Conservation (phyloP, 257 asterid genomes). For the Oldenlandia corymbosa region DNA sequence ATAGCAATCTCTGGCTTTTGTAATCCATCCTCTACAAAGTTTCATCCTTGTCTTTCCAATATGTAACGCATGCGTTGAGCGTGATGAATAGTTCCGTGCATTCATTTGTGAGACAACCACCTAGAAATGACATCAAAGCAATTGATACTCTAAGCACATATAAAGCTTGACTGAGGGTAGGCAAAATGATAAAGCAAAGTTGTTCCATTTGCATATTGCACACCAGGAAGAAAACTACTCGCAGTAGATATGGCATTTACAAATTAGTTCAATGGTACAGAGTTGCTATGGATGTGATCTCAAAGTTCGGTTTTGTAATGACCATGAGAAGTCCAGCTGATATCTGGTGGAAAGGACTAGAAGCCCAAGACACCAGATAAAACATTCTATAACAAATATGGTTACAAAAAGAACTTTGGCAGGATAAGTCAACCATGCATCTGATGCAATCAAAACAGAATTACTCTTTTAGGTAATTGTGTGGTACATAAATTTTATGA, state of each 20-base stretch:
- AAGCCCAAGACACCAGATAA: background rate
- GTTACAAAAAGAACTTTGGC: background rate
- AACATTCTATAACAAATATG: background rate
- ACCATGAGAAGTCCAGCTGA: background rate
- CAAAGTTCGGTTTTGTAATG: background rate
- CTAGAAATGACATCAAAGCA: slow-evolving; percentile 30
- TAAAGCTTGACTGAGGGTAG: too few relatives aligned
- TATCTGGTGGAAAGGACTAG: background rate
- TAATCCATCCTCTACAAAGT: slow-evolving; percentile 96
- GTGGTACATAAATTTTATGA: background rate
- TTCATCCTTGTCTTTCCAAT: slow-evolving; percentile 88
- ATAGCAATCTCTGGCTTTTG: slow-evolving; percentile 91
- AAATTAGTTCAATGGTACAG: too few relatives aligned
- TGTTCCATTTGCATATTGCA: too few relatives aligned
- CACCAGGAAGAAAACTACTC: too few relatives aligned
- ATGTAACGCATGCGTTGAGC: slow-evolving; percentile 68
- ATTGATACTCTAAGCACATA: background rate
- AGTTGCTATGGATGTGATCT: too few relatives aligned
- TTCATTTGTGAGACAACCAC: slow-evolving; percentile 94
- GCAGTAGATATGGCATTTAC: too few relatives aligned
- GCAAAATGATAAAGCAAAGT: too few relatives aligned
- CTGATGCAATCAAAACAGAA: too few relatives aligned
- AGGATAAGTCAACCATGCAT: background rate
- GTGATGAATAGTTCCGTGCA: slow-evolving; percentile 82
- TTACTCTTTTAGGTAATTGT: too few relatives aligned